These are phyloP conservation scores for Myochromella boudieri DNA, from an alignment of 768 basidiomycete species.

Conservation along the genomic window DNA sequence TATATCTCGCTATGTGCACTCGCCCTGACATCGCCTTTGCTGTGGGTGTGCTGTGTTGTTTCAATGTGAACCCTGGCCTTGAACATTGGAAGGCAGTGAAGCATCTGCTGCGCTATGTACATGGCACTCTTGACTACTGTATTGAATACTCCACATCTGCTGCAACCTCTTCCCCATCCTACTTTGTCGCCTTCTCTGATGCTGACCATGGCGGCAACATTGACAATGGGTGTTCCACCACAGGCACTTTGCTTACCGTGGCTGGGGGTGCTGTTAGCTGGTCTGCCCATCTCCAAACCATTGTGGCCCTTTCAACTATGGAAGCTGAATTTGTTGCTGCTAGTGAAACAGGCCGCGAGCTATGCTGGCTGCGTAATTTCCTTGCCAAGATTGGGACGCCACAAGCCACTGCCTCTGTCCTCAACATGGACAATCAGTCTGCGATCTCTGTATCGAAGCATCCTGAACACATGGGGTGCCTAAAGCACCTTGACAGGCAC, in stretches of 20 bases:
- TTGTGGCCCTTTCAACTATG: too few relatives aligned
- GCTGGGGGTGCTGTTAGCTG: conserved; percentile 2
- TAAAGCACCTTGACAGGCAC: conserved; percentile 6
- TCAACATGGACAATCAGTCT: conserved; percentile 20
- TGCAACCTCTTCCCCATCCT: conserved; percentile 18
- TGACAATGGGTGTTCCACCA: neutral
- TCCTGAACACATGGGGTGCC: conserved; percentile 23
- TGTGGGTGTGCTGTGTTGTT: conserved; percentile 1
- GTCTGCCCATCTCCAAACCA: neutral
- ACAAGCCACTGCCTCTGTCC: too few relatives aligned
- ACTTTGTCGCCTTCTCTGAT: too few relatives aligned
- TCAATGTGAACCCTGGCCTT: conserved; percentile 3
- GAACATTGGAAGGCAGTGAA: conserved; percentile 12
- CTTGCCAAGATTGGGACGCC: conserved; percentile 22
- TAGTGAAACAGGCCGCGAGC: conserved; percentile 32
- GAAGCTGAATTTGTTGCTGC: too few relatives aligned
- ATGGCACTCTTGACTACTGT: conserved; percentile 17
- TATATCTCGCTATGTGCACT: conserved; percentile 9
- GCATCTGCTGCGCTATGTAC: conserved; percentile 8
- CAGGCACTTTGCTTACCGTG: neutral
- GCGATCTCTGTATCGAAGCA: conserved; percentile 27
- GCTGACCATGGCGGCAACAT: too few relatives aligned
- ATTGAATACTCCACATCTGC: conserved; percentile 8
- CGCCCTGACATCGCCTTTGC: conserved; percentile 6
- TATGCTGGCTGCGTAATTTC: conserved; percentile 27